These are phyloP conservation scores for Gymnopilus junonius DNA, from an alignment of 768 basidiomycete species.

Conservation along the genomic window DNA sequence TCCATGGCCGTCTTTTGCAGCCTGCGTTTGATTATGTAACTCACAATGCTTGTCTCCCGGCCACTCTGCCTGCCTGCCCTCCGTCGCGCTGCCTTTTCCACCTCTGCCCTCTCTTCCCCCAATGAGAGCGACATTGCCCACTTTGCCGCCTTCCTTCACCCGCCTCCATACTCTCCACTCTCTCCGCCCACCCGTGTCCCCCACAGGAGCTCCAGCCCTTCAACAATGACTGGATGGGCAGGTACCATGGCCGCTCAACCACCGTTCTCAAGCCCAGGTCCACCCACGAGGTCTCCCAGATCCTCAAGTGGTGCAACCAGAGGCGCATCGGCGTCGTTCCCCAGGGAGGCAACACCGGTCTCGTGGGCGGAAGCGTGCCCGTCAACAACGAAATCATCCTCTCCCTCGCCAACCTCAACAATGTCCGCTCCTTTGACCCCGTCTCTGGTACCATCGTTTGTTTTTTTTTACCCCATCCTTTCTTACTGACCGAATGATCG, in stretches of 20 bases:
- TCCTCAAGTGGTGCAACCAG: constrained; percentile 86
- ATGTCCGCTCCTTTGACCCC: constrained; percentile 81
- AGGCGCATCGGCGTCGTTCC: constrained; percentile 89
- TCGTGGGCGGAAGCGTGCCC: constrained; percentile 95
- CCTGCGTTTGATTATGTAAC: background rate
- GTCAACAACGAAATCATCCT: constrained; percentile 87
- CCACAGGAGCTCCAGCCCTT: constrained; percentile 71
- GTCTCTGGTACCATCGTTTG: constrained; percentile 66
- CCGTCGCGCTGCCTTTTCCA: constrained; percentile 25
- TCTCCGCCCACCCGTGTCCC: constrained; percentile 51
- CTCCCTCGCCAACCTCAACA: constrained; percentile 81
- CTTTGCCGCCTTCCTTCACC: constrained; percentile 69
- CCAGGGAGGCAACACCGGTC: constrained; percentile 97
- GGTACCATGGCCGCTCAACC: constrained; percentile 83
- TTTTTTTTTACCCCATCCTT: constrained; percentile 14
- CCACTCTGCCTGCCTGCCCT: constrained; percentile 20
- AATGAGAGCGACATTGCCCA: constrained; percentile 64
- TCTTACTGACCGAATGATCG: constrained; percentile 6
- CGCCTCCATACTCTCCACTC: constrained; percentile 69
- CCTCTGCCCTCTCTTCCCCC: constrained; percentile 46
- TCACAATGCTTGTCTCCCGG: constrained; percentile 24
- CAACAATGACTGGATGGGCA: constrained; percentile 97
- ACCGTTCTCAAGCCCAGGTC: constrained; percentile 91
- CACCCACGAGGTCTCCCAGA: constrained; percentile 84
- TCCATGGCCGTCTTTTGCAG: constrained; percentile 5